These are phyloP conservation scores for Litsea cubeba DNA, from an alignment of 164 flowering plant species.

Conservation along the genomic window DNA sequence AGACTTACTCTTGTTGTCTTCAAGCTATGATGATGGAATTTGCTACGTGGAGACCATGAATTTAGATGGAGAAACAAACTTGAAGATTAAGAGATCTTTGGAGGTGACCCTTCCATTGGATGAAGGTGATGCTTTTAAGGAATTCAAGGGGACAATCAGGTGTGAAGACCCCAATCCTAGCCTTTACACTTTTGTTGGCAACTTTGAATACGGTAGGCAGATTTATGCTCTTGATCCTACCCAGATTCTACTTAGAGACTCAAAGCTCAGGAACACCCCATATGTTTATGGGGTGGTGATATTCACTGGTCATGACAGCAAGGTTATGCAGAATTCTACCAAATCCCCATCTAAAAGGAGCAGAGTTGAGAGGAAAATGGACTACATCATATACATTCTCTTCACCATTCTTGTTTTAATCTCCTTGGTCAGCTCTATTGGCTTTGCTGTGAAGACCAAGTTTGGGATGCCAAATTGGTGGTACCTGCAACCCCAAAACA, in stretches of 20 bases:
- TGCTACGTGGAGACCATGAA: slow-evolving; percentile 90
- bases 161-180: slow-evolving; percentile 90
- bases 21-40: slow-evolving; percentile 69
- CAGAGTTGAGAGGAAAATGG: slow-evolving; percentile 62
- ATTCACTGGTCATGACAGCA: slow-evolving; percentile 77
- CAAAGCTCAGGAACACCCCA: slow-evolving; percentile 73
- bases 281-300: slow-evolving; percentile 69
- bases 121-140: slow-evolving; percentile 42
- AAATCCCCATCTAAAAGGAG: slow-evolving; percentile 80
- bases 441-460: slow-evolving; percentile 54
- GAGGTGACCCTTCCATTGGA: slow-evolving; percentile 48
- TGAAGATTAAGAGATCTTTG: slow-evolving; percentile 68
- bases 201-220: slow-evolving; percentile 43
- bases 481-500: slow-evolving; percentile 64
- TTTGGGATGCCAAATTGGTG: slow-evolving; percentile 49
- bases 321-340: slow-evolving; percentile 78
- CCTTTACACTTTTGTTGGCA: slow-evolving; percentile 71
- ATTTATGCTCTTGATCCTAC: slow-evolving; percentile 54
- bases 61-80: slow-evolving; percentile 81
- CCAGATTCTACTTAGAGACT: slow-evolving; percentile 72
- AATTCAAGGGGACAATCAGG: slow-evolving; percentile 52
- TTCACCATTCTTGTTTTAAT: slow-evolving; percentile 50
- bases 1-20: slow-evolving; percentile 68
- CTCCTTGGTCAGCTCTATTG: slow-evolving; percentile 56
- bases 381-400: slow-evolving; percentile 56